Evolutionary conservation across 768 basidiomycete species (phyloP).

Genomic region (Tylopilus sp.): DNA sequence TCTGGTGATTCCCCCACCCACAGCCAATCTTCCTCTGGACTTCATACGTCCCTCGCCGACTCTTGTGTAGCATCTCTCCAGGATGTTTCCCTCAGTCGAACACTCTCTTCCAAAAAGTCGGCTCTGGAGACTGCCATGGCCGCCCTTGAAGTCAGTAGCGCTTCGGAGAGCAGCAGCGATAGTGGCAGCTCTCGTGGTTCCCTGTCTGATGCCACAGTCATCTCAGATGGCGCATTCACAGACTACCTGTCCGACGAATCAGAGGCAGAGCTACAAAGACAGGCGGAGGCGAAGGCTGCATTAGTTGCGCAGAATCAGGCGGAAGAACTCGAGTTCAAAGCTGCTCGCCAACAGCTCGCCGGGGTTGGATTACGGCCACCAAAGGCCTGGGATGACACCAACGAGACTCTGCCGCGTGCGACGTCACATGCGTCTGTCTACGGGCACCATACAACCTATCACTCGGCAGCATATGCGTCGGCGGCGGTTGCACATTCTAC

Average conservation of each 20-base stretch:
- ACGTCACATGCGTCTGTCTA: constrained; percentile 23
- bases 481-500: constrained; percentile 30
- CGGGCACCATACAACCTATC: constrained; percentile 26
- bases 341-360: constrained; percentile 74
- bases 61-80: constrained; percentile 20
- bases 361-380: constrained; percentile 73
- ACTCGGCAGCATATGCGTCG: constrained; percentile 24
- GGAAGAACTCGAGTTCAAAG: constrained; percentile 79
- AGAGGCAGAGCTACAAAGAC: constrained; percentile 83
- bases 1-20: constrained; percentile 18
- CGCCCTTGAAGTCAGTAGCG: constrained; percentile 35
- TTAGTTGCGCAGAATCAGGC: constrained; percentile 74
- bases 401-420: constrained; percentile 30
- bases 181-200: constrained; percentile 48
- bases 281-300: constrained; percentile 78
- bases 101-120: constrained; percentile 29
- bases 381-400: constrained; percentile 66
- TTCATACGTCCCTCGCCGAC: constrained; percentile 23
- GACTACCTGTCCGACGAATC: constrained; percentile 92
- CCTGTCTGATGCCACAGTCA: constrained; percentile 70
- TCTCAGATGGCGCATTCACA: constrained; percentile 84
- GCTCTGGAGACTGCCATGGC: constrained; percentile 39
- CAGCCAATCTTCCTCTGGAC: constrained; percentile 16
- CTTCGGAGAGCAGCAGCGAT: constrained; percentile 62
- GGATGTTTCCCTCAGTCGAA: constrained; percentile 35